Evolutionary conservation across 768 basidiomycete genomes (phyloP), one percentile per base, ranked within the genome.

Genomic region (Leccinum incarnatum): DNA sequence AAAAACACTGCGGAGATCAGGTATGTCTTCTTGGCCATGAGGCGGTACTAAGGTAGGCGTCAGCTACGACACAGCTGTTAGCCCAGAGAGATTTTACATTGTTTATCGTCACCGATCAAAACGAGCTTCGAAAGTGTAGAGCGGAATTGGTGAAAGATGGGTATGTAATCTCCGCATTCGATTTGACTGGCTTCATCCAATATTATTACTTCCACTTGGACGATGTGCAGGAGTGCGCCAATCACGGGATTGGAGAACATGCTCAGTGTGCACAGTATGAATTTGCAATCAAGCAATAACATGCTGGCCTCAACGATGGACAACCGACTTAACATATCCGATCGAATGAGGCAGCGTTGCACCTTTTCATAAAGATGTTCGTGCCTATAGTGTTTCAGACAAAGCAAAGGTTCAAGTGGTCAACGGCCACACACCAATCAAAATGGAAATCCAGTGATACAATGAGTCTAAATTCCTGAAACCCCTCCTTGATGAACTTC

Each of bases 1-100:
- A 78, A 93, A 93, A 29, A 93, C 81, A 60, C 89, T 91, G 55
- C 84, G 78, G 15, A 93, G 77, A 19, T 81, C 78, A 53, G 77
- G 66, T 42, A 87, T 71, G 21, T 87, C 81, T 57, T 91, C 91
- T 62, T 88, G 82, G 9, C 90, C 91, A 81, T 78, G 83, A 3
- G 91, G 91, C 52, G 91, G 87, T 63, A 93, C 92, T 93, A 55
- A 36, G 10, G n/a, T 36, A 34, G 15, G 21, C 1, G 36, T 63
- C 54, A 59, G 47, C 50, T 36, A 51, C 29, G 19, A 21, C 4
- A 47, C 12, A 1, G 2, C 1, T 3, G n/a, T 4, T 4, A 34
- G 50, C 4, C 23, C 23, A 48, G n/a, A 49, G 17, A 47, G 8
- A 45, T 21, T 61, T 56, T 34, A 77, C 78, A 45, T 65, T 78